These are phyloP conservation scores for Solanum tarapatanum DNA, from an alignment of 257 asterid species.

Conservation along the genomic window DNA sequence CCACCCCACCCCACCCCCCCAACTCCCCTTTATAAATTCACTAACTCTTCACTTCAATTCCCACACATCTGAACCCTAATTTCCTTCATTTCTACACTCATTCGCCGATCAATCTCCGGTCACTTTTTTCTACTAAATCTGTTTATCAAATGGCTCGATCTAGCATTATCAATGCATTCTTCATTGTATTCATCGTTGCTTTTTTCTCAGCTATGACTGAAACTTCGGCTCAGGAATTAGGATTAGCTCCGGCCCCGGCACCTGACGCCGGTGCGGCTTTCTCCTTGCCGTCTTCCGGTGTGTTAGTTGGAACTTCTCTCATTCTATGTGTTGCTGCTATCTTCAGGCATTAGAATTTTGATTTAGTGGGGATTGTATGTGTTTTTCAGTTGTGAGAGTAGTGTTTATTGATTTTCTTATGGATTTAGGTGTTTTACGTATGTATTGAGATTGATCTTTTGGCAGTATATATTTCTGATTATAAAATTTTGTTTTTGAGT, in stretches of 20 bases:
- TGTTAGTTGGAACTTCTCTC: constrained; percentile 1
- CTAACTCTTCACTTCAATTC: background rate
- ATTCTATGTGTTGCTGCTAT: constrained; percentile 1
- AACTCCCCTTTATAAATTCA: background rate
- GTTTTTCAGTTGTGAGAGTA: background rate
- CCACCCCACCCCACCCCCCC: background rate
- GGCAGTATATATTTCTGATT: background rate
- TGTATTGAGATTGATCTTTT: background rate
- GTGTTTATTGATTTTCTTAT: background rate
- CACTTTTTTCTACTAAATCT: background rate
- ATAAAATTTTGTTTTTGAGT: background rate
- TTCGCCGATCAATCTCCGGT: background rate
- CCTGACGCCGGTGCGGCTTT: constrained; percentile 25
- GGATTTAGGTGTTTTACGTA: background rate
- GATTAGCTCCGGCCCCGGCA: constrained; percentile 13
- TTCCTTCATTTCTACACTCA: background rate
- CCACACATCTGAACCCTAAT: background rate
- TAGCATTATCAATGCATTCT: constrained; percentile 6
- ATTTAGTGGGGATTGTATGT: background rate
- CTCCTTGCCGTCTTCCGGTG: constrained; percentile 4
- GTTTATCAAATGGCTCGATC: constrained; percentile 8
- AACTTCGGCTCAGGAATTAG: constrained; percentile 8
- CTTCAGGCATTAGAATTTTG: constrained; percentile 9
- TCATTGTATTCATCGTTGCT: background rate
- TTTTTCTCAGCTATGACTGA: background rate